These are phyloP conservation scores for Candida boidinii DNA, from an alignment of 805 yeast genomes.

Conservation along the genomic window DNA sequence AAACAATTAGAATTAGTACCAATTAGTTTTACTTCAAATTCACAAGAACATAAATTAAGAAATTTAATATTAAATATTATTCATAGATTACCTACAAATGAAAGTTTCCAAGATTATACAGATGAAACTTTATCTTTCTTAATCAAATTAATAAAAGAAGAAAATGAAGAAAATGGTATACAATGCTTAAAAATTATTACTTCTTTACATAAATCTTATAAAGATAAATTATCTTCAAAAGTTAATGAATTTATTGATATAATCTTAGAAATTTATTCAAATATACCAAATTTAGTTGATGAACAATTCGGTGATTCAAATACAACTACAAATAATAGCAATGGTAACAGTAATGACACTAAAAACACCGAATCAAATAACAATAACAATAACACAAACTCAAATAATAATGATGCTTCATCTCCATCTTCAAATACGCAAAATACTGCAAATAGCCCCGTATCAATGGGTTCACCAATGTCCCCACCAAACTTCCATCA, in stretches of 20 bases:
- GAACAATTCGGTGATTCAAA: constrained; percentile 46
- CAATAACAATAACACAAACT: constrained; percentile 2
- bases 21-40: constrained; percentile 53
- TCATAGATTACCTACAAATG: constrained; percentile 77
- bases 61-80: constrained; percentile 69
- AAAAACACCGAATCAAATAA: constrained; percentile 2
- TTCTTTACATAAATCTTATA: constrained; percentile 77
- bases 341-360: constrained; percentile 1
- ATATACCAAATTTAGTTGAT: constrained; percentile 67
- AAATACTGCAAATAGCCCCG: background rate
- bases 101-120: constrained; percentile 67
- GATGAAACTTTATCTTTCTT: constrained; percentile 49
- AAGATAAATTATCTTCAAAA: constrained; percentile 52
- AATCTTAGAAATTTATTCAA: constrained; percentile 67
- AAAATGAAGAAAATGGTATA: constrained; percentile 94
- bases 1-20: constrained; percentile 59
- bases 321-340: constrained; percentile 3
- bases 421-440: background rate
- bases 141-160: constrained; percentile 52
- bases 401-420: background rate
- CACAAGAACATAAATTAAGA: constrained; percentile 73
- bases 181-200: constrained; percentile 84
- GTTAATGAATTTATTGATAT: constrained; percentile 75
- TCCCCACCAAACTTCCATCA: constrained; percentile 35
- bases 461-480: constrained; percentile 24